A percentile compares a stretch with the other conserved stretches of the same genome.
These are phyloP conservation scores for Viola odorata DNA, from an alignment of 345 rosid species.

Conservation along the genomic window DNA sequence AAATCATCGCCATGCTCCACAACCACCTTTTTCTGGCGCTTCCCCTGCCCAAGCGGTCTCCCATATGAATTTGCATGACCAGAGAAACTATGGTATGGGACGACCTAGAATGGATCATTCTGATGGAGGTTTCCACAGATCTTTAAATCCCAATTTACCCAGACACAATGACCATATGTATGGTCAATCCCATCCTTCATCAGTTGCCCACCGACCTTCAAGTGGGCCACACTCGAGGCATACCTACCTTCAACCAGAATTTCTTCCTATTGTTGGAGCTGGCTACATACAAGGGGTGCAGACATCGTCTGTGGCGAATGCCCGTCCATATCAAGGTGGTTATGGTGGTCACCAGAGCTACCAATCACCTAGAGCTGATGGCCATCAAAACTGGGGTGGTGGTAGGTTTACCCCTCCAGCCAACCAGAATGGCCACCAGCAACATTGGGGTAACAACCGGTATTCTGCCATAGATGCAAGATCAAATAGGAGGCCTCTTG, in stretches of 20 bases:
- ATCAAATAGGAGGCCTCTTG: constrained; percentile 12
- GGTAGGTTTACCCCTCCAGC: constrained; percentile 27
- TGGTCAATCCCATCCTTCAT: constrained; percentile 9
- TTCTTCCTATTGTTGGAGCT: no score
- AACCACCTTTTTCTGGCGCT: constrained; percentile 23
- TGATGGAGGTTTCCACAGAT: constrained; percentile 6
- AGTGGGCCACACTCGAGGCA: constrained; percentile 20
- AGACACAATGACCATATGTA: constrained; percentile 19
- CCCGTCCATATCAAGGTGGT: constrained; percentile 21
- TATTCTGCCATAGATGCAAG: constrained; percentile 35
- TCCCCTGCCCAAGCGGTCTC: constrained; percentile 25
- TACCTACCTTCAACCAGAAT: background rate
- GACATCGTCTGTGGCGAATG: no score
- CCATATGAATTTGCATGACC: constrained; percentile 19
- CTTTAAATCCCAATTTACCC: constrained; percentile 12
- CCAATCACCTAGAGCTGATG: constrained; percentile 28
- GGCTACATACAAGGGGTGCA: no score
- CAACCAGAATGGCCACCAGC: constrained; percentile 33
- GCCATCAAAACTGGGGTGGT: constrained; percentile 29
- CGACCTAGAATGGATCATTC: constrained; percentile 24
- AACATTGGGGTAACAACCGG: constrained; percentile 26
- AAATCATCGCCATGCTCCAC: constrained; percentile 28
- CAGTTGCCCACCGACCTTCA: constrained; percentile 12
- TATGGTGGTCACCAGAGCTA: constrained; percentile 29
- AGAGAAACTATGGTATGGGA: constrained; percentile 9